Evolutionary conservation across 768 basidiomycete genomes (phyloP).

Genomic region (Astraeus odoratus): DNA sequence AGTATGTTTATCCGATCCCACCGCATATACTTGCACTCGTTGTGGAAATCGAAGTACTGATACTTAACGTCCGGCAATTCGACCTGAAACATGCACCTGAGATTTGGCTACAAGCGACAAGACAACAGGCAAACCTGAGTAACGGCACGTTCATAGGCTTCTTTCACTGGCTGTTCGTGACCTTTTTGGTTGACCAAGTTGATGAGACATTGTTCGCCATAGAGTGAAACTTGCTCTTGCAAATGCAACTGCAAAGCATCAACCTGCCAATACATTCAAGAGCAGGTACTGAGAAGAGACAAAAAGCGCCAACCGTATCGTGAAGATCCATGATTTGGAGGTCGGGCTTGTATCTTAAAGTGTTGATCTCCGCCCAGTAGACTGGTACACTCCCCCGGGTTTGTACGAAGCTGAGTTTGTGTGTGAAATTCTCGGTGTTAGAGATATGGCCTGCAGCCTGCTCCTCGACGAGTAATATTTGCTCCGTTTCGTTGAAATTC

Average conservation of each 20-base stretch:
- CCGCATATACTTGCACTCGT: conserved; percentile 88
- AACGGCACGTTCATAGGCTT: conserved; percentile 82
- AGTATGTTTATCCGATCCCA: conserved; percentile 89
- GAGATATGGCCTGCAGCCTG: conserved; percentile 35
- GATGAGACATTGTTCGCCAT: conserved; percentile 75
- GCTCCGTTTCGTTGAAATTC: conserved; percentile 98
- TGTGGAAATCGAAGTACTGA: conserved; percentile 96
- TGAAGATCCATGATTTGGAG: conserved; percentile 91
- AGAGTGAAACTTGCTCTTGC: conserved; percentile 59
- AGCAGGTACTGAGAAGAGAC: not conserved
- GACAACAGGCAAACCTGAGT: conserved; percentile 39
- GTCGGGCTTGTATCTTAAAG: conserved; percentile 92
- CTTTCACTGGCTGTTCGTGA: conserved; percentile 89
- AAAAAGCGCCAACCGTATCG: conserved; percentile 72
- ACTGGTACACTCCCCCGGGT: conserved; percentile 90
- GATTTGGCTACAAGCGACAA: not conserved
- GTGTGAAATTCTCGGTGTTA: conserved; percentile 41
- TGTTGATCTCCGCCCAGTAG: conserved; percentile 97
- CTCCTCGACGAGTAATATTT: conserved; percentile 75
- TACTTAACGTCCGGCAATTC: conserved; percentile 70
- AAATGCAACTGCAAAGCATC: conserved; percentile 71
- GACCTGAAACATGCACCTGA: conserved; percentile 32
- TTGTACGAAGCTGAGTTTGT: conserved; percentile 84
- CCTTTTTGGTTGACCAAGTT: conserved; percentile 95
- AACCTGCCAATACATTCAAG: conserved; percentile 37